These are phyloP conservation scores for Cryptosporidium viatorum DNA, from an alignment of 169 alveolate genomes.

Conservation along the genomic window DNA sequence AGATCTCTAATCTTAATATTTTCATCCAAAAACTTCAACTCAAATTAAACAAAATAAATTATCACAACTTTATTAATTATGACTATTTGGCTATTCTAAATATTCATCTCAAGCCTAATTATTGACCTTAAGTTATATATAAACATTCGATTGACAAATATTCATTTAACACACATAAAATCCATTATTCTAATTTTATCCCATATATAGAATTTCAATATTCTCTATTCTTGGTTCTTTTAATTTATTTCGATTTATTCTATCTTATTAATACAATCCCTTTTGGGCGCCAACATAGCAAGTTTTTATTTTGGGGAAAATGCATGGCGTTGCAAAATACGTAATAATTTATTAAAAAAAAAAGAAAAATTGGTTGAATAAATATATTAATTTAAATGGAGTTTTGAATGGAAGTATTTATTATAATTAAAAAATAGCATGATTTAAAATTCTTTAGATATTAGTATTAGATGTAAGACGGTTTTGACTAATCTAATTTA, in stretches of 20 bases:
- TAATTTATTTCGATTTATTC: slow-evolving; percentile 1
- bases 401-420: background rate
- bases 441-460: slow-evolving; percentile 2
- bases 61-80: background rate
- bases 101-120: slow-evolving; percentile 3
- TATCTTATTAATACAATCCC: slow-evolving; percentile 12
- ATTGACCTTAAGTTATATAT: background rate
- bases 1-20: background rate
- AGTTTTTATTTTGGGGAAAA: slow-evolving; percentile 2
- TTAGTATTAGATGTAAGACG: background rate
- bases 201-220: background rate
- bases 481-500: background rate
- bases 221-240: background rate
- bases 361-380: background rate
- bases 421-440: background rate
- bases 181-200: background rate
- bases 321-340: slow-evolving; percentile 45
- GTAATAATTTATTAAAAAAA: background rate
- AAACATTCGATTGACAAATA: slow-evolving; percentile 4
- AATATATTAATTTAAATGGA: background rate
- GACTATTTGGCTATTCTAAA: background rate
- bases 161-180: background rate
- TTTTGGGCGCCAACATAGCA: slow-evolving; percentile 3
- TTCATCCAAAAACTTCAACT: background rate
- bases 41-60: background rate